A percentile compares a stretch with the other conserved stretches of the same genome.
Conservation (phyloP, 495 filamentous ascomycete species). For the Podospora sp. region DNA sequence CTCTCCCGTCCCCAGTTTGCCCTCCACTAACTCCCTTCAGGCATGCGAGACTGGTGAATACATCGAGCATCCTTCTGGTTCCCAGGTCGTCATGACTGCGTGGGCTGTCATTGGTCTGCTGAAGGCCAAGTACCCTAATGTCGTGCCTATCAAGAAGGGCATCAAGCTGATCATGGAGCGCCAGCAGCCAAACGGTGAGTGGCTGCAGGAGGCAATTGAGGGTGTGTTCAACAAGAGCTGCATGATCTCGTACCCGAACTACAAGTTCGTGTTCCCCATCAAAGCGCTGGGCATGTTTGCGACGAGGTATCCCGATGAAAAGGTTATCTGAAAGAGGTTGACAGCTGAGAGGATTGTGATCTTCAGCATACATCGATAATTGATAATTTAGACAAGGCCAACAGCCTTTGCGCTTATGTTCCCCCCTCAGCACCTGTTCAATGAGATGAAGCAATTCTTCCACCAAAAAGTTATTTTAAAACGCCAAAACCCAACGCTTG, state of each 20-base stretch:
- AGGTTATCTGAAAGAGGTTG: conserved; percentile 35
- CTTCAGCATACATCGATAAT: no score
- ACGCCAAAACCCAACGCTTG: no score
- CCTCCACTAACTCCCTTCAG: conserved; percentile 34
- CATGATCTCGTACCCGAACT: conserved; percentile 99
- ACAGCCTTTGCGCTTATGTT: no score
- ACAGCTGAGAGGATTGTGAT: no score
- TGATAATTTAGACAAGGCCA: no score
- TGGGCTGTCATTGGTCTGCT: conserved; percentile 87
- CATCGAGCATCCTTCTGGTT: conserved; percentile 54
- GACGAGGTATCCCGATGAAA: conserved; percentile 69
- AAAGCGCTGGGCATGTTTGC: conserved; percentile 91
- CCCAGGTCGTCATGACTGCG: conserved; percentile 90
- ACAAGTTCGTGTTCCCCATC: conserved; percentile 95
- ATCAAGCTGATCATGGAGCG: conserved; percentile 82
- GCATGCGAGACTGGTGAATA: conserved; percentile 58
- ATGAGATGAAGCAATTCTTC: no score
- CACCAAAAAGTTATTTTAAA: no score
- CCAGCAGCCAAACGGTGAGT: conserved; percentile 87
- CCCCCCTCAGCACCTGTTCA: no score
- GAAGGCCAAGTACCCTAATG: conserved; percentile 80
- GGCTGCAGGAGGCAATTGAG: conserved; percentile 93
- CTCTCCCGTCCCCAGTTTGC: neutral
- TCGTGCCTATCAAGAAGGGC: conserved; percentile 69
- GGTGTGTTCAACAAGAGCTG: conserved; percentile 99